phyloP scores from a whole-genome alignment of 2,329 filamentous ascomycete species.

The Microsporum ferrugineum region DNA sequence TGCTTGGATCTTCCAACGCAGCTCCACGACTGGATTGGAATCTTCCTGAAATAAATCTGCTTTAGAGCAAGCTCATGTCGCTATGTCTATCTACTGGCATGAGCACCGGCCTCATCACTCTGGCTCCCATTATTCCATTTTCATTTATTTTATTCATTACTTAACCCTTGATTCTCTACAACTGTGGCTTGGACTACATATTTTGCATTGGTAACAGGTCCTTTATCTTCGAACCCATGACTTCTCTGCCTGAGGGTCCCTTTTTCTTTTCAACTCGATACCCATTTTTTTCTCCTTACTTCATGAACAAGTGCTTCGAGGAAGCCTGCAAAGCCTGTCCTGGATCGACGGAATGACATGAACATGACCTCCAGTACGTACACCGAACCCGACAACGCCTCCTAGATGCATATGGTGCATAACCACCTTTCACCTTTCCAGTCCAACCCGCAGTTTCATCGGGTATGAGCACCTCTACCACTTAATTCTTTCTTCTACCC shows the following conservation, averaged over 20 bases:
- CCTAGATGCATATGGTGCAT: background rate
- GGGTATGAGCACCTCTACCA: background rate
- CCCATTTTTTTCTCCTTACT: background rate
- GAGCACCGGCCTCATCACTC: background rate
- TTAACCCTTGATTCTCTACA: background rate
- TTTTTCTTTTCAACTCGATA: background rate
- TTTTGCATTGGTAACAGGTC: background rate
- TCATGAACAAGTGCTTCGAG: background rate
- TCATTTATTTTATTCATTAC: background rate
- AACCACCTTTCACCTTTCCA: background rate
- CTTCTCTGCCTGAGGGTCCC: background rate
- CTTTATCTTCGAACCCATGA: background rate
- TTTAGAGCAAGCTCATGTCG: background rate
- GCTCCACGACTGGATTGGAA: conserved; percentile 2
- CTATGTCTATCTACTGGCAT: background rate
- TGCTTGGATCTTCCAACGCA: background rate
- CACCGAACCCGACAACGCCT: background rate
- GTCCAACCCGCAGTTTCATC: background rate
- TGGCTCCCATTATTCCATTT: background rate
- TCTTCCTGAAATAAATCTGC: background rate
- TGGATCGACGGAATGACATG: background rate
- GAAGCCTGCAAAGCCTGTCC: background rate
- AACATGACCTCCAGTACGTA: conserved; percentile 1
- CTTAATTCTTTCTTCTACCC: background rate
- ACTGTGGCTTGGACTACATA: background rate